These are phyloP conservation scores for Dioscorea zingiberensis DNA, from an alignment of 106 monocot species.

Conservation along the genomic window DNA sequence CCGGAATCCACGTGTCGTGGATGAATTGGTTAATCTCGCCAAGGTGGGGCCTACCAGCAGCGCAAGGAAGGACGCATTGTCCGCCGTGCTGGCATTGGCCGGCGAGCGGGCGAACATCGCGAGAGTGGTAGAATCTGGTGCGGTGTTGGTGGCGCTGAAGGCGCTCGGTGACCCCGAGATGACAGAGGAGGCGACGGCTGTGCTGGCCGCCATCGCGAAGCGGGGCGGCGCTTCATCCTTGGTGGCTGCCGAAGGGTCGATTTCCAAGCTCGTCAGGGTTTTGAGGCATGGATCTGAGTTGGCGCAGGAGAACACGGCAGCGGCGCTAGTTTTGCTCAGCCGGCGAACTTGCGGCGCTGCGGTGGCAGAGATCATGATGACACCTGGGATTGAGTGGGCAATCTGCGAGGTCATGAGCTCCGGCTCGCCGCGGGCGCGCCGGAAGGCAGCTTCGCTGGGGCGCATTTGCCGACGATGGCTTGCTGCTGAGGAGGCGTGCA, in stretches of 20 bases:
- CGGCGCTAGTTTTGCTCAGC: constrained; percentile 39
- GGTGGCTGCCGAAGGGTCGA: constrained; percentile 20
- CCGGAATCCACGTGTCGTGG: constrained; percentile 26
- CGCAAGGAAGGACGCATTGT: constrained; percentile 57
- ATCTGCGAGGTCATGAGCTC: constrained; percentile 77
- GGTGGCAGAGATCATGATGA: constrained; percentile 31
- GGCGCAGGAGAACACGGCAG: constrained; percentile 64
- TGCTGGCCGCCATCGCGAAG: constrained; percentile 54
- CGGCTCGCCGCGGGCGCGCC: constrained; percentile 60
- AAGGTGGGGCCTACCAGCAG: constrained; percentile 36
- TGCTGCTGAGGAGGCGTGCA: constrained; percentile 17
- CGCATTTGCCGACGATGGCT: constrained; percentile 59
- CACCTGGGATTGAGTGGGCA: constrained; percentile 72
- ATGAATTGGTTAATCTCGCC: constrained; percentile 35
- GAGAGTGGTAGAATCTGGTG: constrained; percentile 43
- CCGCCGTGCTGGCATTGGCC: no score
- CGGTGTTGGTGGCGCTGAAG: constrained; percentile 37
- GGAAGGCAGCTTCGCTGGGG: constrained; percentile 74
- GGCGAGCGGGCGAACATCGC: constrained; percentile 57
- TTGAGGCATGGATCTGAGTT: constrained; percentile 52
- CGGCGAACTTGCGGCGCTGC: constrained; percentile 16
- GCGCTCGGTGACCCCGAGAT: constrained; percentile 22
- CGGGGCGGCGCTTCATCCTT: constrained; percentile 58
- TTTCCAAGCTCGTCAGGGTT: constrained; percentile 34
- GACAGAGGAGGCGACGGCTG: constrained; percentile 45